Evolutionary conservation across 2,329 filamentous ascomycete species (phyloP).

Genomic region (Alternaria tenuissima): DNA sequence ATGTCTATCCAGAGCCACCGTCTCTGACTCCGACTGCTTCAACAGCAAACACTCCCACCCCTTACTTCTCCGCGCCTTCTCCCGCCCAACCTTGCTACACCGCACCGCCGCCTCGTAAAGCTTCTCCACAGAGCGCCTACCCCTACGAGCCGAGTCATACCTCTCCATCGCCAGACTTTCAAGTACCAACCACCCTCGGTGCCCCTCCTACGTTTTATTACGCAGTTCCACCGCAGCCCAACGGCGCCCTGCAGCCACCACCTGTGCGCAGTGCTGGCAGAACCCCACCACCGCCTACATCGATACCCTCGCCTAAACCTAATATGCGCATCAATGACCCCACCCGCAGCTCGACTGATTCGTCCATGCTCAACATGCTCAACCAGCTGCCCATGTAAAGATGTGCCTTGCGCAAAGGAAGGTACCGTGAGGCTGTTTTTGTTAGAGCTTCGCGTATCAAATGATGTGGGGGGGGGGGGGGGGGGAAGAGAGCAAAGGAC

Average conservation of each 20-base stretch:
- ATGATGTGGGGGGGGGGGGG: too few species aligned
- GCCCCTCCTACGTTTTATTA: conserved; percentile 44
- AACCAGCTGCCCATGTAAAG: conserved; percentile 50
- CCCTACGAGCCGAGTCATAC: conserved; percentile 53
- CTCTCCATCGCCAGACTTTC: conserved; percentile 54
- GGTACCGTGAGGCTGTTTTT: too few species aligned
- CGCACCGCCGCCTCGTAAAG: conserved; percentile 49
- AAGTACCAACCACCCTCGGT: conserved; percentile 49
- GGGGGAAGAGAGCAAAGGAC: too few species aligned
- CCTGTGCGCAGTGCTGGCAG: conserved; percentile 51
- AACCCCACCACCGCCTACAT: conserved; percentile 50
- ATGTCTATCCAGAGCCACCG: conserved; percentile 55
- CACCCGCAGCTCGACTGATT: conserved; percentile 53
- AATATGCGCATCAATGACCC: conserved; percentile 55
- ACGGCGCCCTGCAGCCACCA: conserved; percentile 43
- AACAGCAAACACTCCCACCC: conserved; percentile 54
- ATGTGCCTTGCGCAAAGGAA: conserved; percentile 1
- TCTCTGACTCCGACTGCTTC: conserved; percentile 56
- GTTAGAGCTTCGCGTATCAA: too few species aligned
- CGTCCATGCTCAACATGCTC: conserved; percentile 55
- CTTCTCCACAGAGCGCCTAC: conserved; percentile 54
- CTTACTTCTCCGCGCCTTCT: conserved; percentile 50
- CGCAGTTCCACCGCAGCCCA: conserved; percentile 38
- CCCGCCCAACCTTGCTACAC: conserved; percentile 53
- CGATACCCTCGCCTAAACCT: conserved; percentile 42